Evolutionary conservation across 2,329 filamentous ascomycete species (phyloP).

Genomic region (Waltergamsia citrina): DNA sequence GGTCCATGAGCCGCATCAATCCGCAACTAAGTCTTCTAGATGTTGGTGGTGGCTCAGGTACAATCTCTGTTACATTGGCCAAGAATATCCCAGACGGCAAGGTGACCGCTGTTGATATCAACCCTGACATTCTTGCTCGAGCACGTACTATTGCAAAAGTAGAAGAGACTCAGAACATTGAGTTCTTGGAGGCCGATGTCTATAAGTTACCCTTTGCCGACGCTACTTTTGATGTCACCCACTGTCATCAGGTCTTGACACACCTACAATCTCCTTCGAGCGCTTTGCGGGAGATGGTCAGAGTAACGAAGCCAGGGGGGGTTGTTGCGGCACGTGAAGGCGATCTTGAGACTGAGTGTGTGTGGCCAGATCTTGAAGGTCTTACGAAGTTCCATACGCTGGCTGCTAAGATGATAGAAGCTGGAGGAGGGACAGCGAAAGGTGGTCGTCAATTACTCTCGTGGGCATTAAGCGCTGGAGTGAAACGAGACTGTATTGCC

Average conservation of each 20-base stretch:
- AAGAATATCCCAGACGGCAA: conserved; percentile 26
- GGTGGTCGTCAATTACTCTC: conserved; percentile 16
- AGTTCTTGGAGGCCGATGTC: conserved; percentile 15
- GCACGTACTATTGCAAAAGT: conserved; percentile 11
- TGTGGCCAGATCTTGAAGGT: conserved; percentile 15
- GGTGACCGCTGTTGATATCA: conserved; percentile 20
- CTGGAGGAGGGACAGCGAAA: conserved; percentile 14
- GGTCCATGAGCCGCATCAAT: conserved; percentile 11
- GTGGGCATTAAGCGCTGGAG: conserved; percentile 15
- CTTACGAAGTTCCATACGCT: conserved; percentile 14
- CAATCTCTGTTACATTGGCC: conserved; percentile 33
- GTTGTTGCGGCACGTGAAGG: conserved; percentile 25
- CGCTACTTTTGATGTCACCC: conserved; percentile 30
- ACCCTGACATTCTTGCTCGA: conserved; percentile 17
- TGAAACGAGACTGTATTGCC: conserved; percentile 10
- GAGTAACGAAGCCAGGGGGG: conserved; percentile 32
- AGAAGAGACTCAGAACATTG: conserved; percentile 14
- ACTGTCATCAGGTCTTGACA: conserved; percentile 29
- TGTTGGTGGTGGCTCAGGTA: conserved; percentile 38
- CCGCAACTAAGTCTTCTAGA: conserved; percentile 30
- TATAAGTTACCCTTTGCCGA: conserved; percentile 27
- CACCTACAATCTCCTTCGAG: conserved; percentile 24
- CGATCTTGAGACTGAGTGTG: conserved; percentile 17
- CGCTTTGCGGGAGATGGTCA: conserved; percentile 28
- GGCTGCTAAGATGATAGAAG: conserved; percentile 9